Conservation (phyloP, 192 early-diverging fungal genomes). For the Jimgerdemannia flammicorona region DNA sequence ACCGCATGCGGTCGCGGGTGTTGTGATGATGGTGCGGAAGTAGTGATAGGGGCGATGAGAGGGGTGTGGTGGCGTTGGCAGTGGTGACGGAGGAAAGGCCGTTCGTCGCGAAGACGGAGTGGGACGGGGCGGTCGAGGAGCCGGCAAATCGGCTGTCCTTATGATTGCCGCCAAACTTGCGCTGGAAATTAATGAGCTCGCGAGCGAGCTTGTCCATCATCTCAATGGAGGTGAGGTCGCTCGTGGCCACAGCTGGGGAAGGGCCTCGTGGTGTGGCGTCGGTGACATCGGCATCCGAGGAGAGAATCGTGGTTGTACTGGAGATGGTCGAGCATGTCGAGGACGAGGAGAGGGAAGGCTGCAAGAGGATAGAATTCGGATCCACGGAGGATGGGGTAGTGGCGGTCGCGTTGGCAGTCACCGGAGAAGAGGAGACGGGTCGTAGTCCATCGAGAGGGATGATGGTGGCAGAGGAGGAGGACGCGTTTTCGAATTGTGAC, state of each 20-base stretch:
- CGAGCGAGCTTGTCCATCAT: constrained; percentile 48
- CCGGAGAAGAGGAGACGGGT: neutral
- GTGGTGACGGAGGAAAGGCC: neutral
- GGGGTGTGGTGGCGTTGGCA: neutral
- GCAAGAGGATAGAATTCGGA: neutral
- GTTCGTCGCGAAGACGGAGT: no score
- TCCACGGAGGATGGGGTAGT: neutral
- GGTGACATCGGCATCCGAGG: neutral
- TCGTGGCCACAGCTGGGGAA: neutral
- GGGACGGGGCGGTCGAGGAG: no score
- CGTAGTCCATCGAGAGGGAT: neutral
- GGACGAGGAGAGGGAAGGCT: neutral
- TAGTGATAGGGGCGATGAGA: neutral
- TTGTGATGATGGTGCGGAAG: neutral
- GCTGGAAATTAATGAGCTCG: constrained; percentile 50
- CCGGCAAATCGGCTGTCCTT: neutral
- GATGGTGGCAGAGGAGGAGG: neutral
- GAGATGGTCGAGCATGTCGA: neutral
- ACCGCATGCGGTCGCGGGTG: neutral
- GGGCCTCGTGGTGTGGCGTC: neutral
- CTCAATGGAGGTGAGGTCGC: constrained; percentile 29
- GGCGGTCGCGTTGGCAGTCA: neutral
- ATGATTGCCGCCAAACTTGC: constrained; percentile 32
- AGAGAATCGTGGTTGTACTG: neutral
- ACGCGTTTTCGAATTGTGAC: neutral